phyloP scores from a whole-genome alignment of 805 yeast species.

The Schizosaccharomyces octosporus region DNA sequence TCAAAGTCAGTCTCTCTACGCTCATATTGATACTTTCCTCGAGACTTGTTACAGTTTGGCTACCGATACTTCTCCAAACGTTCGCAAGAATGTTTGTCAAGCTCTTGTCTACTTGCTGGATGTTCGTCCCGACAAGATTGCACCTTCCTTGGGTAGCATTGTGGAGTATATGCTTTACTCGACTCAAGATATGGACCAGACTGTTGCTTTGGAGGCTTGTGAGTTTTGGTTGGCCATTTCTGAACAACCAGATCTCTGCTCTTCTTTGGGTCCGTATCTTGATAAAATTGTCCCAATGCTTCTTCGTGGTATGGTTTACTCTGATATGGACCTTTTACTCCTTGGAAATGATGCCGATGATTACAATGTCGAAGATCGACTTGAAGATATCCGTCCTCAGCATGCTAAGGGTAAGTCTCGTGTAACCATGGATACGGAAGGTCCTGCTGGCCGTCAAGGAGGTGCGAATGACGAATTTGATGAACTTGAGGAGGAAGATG shows the following conservation, averaged over 20 bases:
- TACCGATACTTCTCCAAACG: slow-evolving; percentile 28
- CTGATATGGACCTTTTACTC: slow-evolving; percentile 50
- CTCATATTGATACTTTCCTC: slow-evolving; percentile 42
- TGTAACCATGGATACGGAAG: not conserved
- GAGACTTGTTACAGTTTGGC: slow-evolving; percentile 46
- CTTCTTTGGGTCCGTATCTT: slow-evolving; percentile 31
- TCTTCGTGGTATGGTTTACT: slow-evolving; percentile 61
- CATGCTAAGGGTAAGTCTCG: slow-evolving; percentile 26
- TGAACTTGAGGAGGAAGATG: slow-evolving; percentile 19
- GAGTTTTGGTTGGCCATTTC: slow-evolving; percentile 65
- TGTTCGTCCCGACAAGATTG: slow-evolving; percentile 52
- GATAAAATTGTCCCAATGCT: slow-evolving; percentile 49
- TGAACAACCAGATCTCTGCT: slow-evolving; percentile 26
- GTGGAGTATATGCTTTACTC: slow-evolving; percentile 62
- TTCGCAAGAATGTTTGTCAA: slow-evolving; percentile 51
- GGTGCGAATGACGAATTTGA: slow-evolving; percentile 5
- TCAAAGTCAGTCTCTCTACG: slow-evolving; percentile 38
- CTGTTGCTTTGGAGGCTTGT: slow-evolving; percentile 74
- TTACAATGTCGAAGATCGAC: slow-evolving; percentile 39
- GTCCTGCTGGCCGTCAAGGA: slow-evolving; percentile 4
- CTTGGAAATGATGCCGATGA: slow-evolving; percentile 32
- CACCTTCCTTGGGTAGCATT: slow-evolving; percentile 68
- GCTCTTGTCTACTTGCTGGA: slow-evolving; percentile 52
- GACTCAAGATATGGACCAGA: slow-evolving; percentile 37
- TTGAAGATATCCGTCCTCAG: slow-evolving; percentile 68